Evolutionary conservation across 2,329 filamentous ascomycete species (phyloP), one percentile per base, ranked within the genome.

Genomic region (Hirsutella rhossiliensis): DNA sequence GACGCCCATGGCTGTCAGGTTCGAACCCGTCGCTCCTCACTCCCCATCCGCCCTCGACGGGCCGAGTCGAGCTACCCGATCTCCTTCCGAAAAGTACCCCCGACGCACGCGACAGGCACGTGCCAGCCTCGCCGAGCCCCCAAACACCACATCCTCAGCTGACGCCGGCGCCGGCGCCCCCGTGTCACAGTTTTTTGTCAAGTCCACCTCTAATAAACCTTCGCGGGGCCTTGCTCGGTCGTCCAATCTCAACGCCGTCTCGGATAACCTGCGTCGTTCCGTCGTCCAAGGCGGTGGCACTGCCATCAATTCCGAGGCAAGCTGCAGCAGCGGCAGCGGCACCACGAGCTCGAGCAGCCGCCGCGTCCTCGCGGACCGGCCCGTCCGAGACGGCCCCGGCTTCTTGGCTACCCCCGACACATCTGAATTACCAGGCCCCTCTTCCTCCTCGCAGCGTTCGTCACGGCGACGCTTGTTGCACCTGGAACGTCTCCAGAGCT

Each of bases 331-430:
- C n/a, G 37, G 38, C 17, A 20, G 40, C 19, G 32, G 20, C 27
- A 23, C 34, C 15, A 11, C 13, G 20, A n/a, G 20, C 23, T 17
- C 32, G 19, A 42, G 23, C 27, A 29, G 11, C 43, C 55, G 56
- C 36, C 57, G 52, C 11, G 53, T 55, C 37, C n/a, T 43, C 11
- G 40, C 44, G 17, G 60, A 61, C 27, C 49, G 56, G 44, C 45
- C 48, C 0, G 47, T 48, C 1, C 52, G 58, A 41, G 52, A 49
- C 6, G 45, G 49, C 8, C 54, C 59, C 6, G 57, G 57, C 47
- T 56, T 72, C 49, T 65, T 76, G 18, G 71, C 73, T 13, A 81
- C 77, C 0, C 78, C 78, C n/a, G 76, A 80, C 50, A 66, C 70
- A 11, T 72, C 75, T 11, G 75, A 77, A 45, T 47, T 70, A 4